A percentile compares a stretch with the other conserved stretches of the same genome.
Evolutionary conservation across 2,329 filamentous ascomycete genomes (phyloP).

Genomic region (Phialophora expanda): DNA sequence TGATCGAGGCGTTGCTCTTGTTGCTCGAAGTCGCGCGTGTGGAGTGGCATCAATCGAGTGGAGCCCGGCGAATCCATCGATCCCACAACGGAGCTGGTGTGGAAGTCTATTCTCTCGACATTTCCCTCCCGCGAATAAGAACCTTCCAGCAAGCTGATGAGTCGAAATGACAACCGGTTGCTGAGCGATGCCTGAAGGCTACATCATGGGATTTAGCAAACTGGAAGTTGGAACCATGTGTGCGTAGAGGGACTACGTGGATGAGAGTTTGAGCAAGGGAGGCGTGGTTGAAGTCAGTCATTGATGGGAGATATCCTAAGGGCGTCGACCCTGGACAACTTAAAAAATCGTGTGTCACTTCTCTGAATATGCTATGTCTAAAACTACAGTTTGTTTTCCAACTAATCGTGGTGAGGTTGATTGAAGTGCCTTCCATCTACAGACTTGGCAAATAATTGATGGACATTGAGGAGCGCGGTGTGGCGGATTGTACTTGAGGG

Average conservation of each 20-base stretch:
- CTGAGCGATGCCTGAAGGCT: neutral
- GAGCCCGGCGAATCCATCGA: no score
- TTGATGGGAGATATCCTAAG: neutral
- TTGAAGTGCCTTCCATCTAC: no score
- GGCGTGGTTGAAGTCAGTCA: neutral
- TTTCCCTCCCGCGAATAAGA: no score
- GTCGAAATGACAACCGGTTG: no score
- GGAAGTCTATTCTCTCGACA: no score
- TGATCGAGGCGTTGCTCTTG: no score
- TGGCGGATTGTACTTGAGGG: neutral
- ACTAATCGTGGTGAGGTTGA: neutral
- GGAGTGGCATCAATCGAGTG: no score
- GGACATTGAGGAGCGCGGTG: neutral
- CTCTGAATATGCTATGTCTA: neutral
- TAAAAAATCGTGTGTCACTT: neutral
- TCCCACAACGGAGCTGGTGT: no score
- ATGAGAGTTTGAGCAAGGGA: neutral
- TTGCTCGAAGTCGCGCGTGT: no score
- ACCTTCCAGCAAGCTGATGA: no score
- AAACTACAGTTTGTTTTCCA: neutral
- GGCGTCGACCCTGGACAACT: neutral
- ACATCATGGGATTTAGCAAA: neutral
- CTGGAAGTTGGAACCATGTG: neutral
- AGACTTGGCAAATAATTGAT: neutral
- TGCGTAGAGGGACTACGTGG: neutral